phyloP scores from a whole-genome alignment of 495 filamentous ascomycete species.

The Lasiosphaeriaceae sp. region DNA sequence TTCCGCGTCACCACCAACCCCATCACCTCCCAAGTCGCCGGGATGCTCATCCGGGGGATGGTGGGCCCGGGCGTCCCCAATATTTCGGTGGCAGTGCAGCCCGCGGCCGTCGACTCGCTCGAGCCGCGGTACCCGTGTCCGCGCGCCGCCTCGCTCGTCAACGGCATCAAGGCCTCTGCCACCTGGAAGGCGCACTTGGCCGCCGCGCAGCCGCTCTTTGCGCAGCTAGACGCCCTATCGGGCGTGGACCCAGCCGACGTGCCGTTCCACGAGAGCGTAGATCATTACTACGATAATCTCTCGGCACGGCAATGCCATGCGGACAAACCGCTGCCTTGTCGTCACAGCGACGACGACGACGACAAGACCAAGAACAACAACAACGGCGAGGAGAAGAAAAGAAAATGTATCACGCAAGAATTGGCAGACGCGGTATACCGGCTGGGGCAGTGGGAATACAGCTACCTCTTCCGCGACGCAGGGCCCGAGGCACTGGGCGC shows the following conservation, averaged over 20 bases:
- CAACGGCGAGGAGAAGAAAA: conserved; percentile 23
- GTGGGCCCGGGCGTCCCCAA: conserved; percentile 34
- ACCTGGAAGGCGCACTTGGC: conserved; percentile 57
- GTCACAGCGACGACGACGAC: conserved; percentile 28
- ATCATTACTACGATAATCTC: conserved; percentile 74
- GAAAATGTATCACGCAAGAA: conserved; percentile 51
- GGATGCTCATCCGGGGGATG: conserved; percentile 61
- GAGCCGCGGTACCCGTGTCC: conserved; percentile 60
- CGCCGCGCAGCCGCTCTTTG: conserved; percentile 47
- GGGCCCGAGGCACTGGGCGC: conserved; percentile 49
- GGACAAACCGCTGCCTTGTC: conserved; percentile 61
- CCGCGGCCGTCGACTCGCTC: conserved; percentile 55
- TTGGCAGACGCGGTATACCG: conserved; percentile 61
- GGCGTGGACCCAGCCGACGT: conserved; percentile 50
- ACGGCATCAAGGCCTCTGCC: conserved; percentile 40
- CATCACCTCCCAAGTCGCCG: conserved; percentile 67
- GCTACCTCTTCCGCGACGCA: conserved; percentile 60
- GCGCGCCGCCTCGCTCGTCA: conserved; percentile 40
- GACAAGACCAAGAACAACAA: no score
- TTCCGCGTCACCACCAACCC: conserved; percentile 67
- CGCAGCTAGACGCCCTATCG: conserved; percentile 54
- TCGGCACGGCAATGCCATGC: conserved; percentile 63
- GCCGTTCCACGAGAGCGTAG: conserved; percentile 59
- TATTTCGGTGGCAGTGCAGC: conserved; percentile 48
- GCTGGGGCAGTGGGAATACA: conserved; percentile 67